These are phyloP conservation scores for Elymus sibiricus DNA, from an alignment of 176 grass and related monocot species.

Conservation along the genomic window DNA sequence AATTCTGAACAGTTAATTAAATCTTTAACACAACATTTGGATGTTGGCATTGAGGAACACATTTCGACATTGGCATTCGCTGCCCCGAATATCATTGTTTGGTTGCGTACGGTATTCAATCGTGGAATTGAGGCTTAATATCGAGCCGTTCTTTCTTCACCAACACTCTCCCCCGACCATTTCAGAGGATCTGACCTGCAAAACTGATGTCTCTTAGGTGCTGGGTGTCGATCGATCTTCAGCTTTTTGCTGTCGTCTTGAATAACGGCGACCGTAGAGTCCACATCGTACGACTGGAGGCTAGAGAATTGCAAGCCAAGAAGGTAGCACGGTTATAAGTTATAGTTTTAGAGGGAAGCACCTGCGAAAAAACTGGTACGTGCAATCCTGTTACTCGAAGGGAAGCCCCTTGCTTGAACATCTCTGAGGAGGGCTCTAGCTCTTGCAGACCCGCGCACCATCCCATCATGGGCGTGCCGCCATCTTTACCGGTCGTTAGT, in stretches of 20 bases:
- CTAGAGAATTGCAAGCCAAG: slow-evolving; percentile 33
- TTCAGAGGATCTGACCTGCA: too few relatives aligned
- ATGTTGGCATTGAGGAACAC: too few relatives aligned
- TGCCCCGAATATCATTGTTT: too few relatives aligned
- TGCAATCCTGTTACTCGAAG: slow-evolving; percentile 75
- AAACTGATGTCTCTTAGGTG: slow-evolving; percentile 58
- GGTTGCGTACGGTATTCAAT: too few relatives aligned
- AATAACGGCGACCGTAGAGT: slow-evolving; percentile 53
- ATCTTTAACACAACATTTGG: too few relatives aligned
- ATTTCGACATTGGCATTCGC: too few relatives aligned
- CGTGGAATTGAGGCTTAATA: too few relatives aligned
- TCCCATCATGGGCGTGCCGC: background rate
- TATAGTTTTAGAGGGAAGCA: background rate
- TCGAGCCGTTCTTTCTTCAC: too few relatives aligned
- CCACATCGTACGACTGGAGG: slow-evolving; percentile 60
- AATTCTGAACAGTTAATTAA: too few relatives aligned
- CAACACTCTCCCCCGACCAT: too few relatives aligned
- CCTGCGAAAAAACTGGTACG: background rate
- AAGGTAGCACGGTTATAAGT: background rate
- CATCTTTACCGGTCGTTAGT: accelerated
- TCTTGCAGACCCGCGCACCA: background rate
- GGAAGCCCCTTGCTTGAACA: slow-evolving; percentile 70
- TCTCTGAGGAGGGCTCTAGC: slow-evolving; percentile 57
- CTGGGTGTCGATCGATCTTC: slow-evolving; percentile 55
- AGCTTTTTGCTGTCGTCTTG: slow-evolving; percentile 39